phyloP scores from a whole-genome alignment of 1,139 yeast species.

The Geotrichum europaeum region DNA sequence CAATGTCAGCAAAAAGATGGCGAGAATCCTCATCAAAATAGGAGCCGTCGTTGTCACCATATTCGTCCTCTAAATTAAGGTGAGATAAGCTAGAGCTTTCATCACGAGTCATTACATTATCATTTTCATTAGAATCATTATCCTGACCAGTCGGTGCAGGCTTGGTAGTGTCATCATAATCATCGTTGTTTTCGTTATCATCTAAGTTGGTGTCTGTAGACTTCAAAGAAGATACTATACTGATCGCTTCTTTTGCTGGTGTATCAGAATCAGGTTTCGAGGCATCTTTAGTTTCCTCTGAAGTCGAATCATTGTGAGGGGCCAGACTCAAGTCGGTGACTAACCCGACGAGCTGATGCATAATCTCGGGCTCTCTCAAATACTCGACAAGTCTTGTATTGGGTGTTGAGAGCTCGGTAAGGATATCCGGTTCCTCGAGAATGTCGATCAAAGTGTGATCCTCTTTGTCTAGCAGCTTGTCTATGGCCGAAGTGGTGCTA shows the following conservation, averaged over 20 bases:
- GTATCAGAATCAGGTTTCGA: not conserved
- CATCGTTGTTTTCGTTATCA: conserved; percentile 18
- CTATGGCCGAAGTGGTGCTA: conserved; percentile 66
- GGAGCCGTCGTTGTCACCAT: conserved; percentile 21
- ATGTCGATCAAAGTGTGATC: conserved; percentile 55
- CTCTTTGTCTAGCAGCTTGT: conserved; percentile 61
- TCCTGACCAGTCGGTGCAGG: conserved; percentile 2
- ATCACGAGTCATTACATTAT: conserved; percentile 13
- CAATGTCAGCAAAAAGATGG: conserved; percentile 71
- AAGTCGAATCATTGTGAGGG: not conserved
- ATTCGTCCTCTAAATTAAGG: conserved; percentile 10
- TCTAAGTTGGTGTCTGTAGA: conserved; percentile 29
- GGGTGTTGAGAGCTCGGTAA: conserved; percentile 78
- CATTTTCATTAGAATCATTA: conserved; percentile 13
- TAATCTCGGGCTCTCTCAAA: conserved; percentile 64
- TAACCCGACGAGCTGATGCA: conserved; percentile 59
- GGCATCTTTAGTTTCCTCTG: not conserved
- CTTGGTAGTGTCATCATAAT: conserved; percentile 7
- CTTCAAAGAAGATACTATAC: conserved; percentile 4
- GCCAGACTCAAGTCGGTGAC: conserved; percentile 42
- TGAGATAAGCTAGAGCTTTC: conserved; percentile 21
- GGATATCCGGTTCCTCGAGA: conserved; percentile 77
- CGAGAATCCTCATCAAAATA: conserved; percentile 32
- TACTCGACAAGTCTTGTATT: conserved; percentile 78
- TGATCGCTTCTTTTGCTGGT: not conserved